Evolutionary conservation across 768 basidiomycete genomes (phyloP).

Genomic region (Boletellus emodensis): DNA sequence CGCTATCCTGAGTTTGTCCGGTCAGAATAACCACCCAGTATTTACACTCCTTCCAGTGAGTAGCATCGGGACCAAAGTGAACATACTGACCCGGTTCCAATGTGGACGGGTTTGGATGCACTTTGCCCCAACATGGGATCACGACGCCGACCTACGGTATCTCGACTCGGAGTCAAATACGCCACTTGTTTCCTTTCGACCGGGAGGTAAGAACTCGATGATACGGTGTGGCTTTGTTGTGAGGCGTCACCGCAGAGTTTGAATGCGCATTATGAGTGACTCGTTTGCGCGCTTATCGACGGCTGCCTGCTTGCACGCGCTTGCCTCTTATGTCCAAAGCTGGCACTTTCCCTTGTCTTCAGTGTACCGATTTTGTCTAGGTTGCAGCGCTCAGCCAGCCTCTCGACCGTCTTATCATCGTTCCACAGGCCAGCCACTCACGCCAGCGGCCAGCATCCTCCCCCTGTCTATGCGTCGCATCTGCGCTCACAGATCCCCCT

Average conservation of each 20-base stretch:
- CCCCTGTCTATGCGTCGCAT: no score
- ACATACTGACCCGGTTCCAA: conserved; percentile 1
- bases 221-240: background rate
- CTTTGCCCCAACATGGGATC: conserved; percentile 11
- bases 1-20: conserved; percentile 2
- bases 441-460: no score
- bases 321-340: no score
- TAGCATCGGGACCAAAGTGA: conserved; percentile 1
- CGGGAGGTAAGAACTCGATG: background rate
- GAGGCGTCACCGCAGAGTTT: background rate
- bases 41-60: background rate
- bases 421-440: no score
- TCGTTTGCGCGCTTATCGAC: conserved; percentile 1
- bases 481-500: no score
- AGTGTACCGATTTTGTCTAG: no score
- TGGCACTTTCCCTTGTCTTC: no score
- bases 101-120: conserved; percentile 10
- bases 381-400: no score
- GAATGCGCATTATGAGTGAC: background rate
- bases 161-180: background rate
- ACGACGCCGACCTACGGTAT: background rate
- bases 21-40: background rate
- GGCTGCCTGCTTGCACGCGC: background rate
- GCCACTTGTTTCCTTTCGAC: background rate
- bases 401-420: no score